Conservation (phyloP, 2,329 filamentous ascomycete species). For the Torrubiella hemipterigena region DNA sequence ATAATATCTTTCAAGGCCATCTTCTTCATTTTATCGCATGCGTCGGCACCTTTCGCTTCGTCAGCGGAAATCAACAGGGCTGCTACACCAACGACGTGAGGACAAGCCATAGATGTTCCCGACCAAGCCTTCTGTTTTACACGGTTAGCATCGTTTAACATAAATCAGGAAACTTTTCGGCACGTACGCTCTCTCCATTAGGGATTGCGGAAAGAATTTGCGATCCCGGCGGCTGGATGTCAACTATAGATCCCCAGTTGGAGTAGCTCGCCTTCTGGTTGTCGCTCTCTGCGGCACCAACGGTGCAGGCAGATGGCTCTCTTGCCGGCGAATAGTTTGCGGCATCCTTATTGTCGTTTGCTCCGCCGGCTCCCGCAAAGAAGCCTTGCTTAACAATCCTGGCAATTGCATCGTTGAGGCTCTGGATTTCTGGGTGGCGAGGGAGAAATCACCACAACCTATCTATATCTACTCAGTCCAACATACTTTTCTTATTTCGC, state of each 20-base stretch:
- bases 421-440: too few relatives aligned
- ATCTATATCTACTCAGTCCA: too few relatives aligned
- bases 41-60: constrained; percentile 27
- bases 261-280: constrained; percentile 25
- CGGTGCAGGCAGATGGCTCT: constrained; percentile 12
- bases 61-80: constrained; percentile 38
- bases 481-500: too few relatives aligned
- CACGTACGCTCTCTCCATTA: too few relatives aligned
- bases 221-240: constrained; percentile 33
- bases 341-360: constrained; percentile 11
- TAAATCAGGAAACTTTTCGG: too few relatives aligned
- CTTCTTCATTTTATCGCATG: constrained; percentile 32
- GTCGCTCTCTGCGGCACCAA: constrained; percentile 16
- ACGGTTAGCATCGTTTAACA: too few relatives aligned
- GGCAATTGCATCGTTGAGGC: constrained; percentile 11
- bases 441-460: too few relatives aligned
- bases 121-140: too few relatives aligned
- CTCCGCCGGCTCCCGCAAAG: constrained; percentile 25
- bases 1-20: constrained; percentile 62
- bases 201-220: constrained; percentile 25
- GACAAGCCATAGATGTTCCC: constrained; percentile 42
- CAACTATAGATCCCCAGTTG: constrained; percentile 31
- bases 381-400: constrained; percentile 11
- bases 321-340: constrained; percentile 11
- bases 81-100: constrained; percentile 39